Evolutionary conservation across 2,329 filamentous ascomycete genomes (phyloP).

Genomic region (Cryphonectria japonica): DNA sequence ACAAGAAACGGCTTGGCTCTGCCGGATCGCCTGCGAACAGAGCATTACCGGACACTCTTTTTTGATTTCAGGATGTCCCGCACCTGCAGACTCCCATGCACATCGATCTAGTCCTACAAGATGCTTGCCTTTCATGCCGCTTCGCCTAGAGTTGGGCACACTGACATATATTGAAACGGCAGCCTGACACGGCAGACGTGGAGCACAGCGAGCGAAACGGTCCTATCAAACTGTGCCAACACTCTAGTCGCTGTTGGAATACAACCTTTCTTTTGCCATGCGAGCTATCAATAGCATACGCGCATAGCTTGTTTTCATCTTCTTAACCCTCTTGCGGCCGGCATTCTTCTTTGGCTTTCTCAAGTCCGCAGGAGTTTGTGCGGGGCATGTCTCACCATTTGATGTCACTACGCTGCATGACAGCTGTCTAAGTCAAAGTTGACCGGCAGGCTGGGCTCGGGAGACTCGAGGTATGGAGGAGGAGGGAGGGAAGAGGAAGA

Average conservation of each 20-base stretch:
- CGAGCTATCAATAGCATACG: neutral
- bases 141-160: neutral
- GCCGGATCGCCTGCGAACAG: neutral
- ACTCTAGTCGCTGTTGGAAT: neutral
- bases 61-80: neutral
- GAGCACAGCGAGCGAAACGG: neutral
- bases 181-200: constrained; percentile 1
- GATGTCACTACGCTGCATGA: neutral
- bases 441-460: neutral
- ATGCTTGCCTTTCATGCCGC: neutral
- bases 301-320: neutral
- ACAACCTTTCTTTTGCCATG: neutral
- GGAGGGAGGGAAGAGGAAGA: neutral
- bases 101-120: neutral
- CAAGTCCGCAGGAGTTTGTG: neutral
- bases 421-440: neutral
- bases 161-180: neutral
- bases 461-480: neutral
- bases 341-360: neutral
- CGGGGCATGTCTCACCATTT: neutral
- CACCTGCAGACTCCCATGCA: neutral
- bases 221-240: constrained; percentile 16
- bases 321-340: neutral
- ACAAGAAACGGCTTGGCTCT: constrained; percentile 1
- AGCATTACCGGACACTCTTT: neutral